These are phyloP conservation scores for Backusella luteola DNA, from an alignment of 192 early-diverging fungal genomes.

Conservation along the genomic window DNA sequence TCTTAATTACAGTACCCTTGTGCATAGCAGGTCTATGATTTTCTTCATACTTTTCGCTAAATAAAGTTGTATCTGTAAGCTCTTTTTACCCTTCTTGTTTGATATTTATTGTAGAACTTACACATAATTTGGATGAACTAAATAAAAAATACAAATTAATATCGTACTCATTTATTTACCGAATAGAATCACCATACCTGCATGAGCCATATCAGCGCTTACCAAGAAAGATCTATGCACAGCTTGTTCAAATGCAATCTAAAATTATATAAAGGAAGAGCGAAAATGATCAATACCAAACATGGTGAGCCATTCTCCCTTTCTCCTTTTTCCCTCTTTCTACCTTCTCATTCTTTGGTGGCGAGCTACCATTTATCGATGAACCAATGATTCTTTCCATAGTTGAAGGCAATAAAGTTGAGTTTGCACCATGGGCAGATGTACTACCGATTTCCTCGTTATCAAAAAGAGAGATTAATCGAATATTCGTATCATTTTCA, in stretches of 20 bases:
- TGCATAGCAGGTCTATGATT: conserved; percentile 91
- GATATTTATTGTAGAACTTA: conserved; percentile 1
- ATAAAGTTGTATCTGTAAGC: not conserved
- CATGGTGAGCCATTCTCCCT: not conserved
- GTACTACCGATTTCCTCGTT: conserved; percentile 97
- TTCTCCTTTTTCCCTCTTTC: not conserved
- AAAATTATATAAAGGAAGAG: not conserved
- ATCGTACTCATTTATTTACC: no score
- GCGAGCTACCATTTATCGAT: conserved; percentile 29
- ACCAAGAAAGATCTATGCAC: conserved; percentile 84
- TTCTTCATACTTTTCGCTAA: conserved; percentile 87
- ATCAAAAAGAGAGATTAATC: conserved; percentile 91
- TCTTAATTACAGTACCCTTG: conserved; percentile 93
- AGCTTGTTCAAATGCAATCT: conserved; percentile 63
- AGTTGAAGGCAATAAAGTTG: conserved; percentile 77
- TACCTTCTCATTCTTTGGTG: conserved; percentile 2
- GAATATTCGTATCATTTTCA: conserved; percentile 66
- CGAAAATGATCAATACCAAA: not conserved
- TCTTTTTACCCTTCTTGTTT: not conserved
- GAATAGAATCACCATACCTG: conserved; percentile 14
- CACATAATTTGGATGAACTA: conserved; percentile 80
- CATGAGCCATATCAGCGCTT: conserved; percentile 94
- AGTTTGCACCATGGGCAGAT: conserved; percentile 92
- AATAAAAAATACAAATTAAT: no score
- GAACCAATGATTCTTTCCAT: conserved; percentile 60